phyloP scores from a whole-genome alignment of 257 asterid genomes.

The Osmanthus fragrans region DNA sequence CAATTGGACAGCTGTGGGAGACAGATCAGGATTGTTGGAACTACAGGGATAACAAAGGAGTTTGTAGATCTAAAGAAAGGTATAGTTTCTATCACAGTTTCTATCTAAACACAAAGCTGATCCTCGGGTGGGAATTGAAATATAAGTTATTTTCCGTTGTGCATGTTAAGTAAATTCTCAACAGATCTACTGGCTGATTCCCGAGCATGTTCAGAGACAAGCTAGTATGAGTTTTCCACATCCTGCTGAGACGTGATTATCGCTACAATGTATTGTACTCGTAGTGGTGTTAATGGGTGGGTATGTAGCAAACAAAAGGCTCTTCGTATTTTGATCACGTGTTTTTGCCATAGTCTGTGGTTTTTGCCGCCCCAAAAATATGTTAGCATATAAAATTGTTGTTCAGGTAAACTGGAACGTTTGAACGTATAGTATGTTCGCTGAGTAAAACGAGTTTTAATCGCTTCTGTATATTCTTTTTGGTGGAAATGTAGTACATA shows the following conservation, averaged over 20 bases:
- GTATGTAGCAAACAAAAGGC: too few species aligned
- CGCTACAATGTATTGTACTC: not conserved
- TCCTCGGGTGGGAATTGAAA: too few species aligned
- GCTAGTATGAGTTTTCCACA: slow-evolving; percentile 26
- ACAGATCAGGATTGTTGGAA: too few species aligned
- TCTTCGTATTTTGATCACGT: not conserved
- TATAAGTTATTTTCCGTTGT: too few species aligned
- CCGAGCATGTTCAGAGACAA: slow-evolving; percentile 46
- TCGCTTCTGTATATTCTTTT: slow-evolving; percentile 40
- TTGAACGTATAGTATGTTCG: slow-evolving; percentile 19
- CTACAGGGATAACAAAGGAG: too few species aligned
- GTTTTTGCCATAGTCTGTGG: slow-evolving; percentile 20
- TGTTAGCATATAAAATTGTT: slow-evolving; percentile 26
- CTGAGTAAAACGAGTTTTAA: slow-evolving; percentile 20
- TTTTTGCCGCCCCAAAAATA: slow-evolving; percentile 19
- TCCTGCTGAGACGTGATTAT: slow-evolving; percentile 27
- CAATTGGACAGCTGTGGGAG: too few species aligned
- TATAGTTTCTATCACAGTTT: too few species aligned
- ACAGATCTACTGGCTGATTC: slow-evolving; percentile 41
- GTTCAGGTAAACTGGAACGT: slow-evolving; percentile 21
- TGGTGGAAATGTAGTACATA: slow-evolving; percentile 4
- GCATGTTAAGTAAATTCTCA: too few species aligned
- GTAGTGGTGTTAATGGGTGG: not conserved
- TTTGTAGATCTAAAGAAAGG: too few species aligned
- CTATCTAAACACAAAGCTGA: too few species aligned